Base-by-base conservation (phyloP, 208 protist species). In the Blastocrithidia nonstop region DNA sequence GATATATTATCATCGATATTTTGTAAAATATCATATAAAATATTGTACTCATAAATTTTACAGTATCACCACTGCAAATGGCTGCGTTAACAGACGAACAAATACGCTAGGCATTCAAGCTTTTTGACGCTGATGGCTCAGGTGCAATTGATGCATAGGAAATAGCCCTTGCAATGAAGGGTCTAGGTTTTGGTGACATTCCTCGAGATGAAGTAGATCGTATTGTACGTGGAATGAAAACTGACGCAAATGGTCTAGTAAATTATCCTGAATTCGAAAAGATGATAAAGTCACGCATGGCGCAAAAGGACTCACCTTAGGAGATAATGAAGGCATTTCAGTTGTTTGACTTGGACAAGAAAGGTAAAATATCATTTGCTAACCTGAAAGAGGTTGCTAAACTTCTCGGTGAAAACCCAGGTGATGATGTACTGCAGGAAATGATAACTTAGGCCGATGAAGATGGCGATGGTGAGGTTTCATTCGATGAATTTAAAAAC, bases 401-500 rank as follows among this genome's bases (percentile, higher is more conserved):
- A 50, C 66, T 96, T 45, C 65, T 98, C 1, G 92, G 93, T 6
- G 96, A 98, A 54, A 92, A 95, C 64, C 76, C 96, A 3, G 75
- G 91, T 8, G 96, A 99, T 41, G 96, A 97, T 6, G 96, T 98
- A 25, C 63, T 99, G 23, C 72, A 94, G 60, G 93, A 96, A 66
- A 99, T 99, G 95, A 97, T 98, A 42, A 76, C 91, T 6, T 93
- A 96, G 54, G 94, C 94, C 1, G 95, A 98, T 56, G 57, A 89
- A 36, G 94, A 98, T 61, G 84, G 93, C 29, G 94, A 98, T 65
- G 94, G 94, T 25, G 88, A 93, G 42, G 84, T 98, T 16, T 93
- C 67, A 32, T 86, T 96, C 51, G 77, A 96, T 25, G 95, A 98
- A 37, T 98, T 98, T 57, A 88, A 97, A 57, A 85, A 61, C 21